Conservation (phyloP, 2,329 filamentous ascomycete species). For the Diaporthe sp. region DNA sequence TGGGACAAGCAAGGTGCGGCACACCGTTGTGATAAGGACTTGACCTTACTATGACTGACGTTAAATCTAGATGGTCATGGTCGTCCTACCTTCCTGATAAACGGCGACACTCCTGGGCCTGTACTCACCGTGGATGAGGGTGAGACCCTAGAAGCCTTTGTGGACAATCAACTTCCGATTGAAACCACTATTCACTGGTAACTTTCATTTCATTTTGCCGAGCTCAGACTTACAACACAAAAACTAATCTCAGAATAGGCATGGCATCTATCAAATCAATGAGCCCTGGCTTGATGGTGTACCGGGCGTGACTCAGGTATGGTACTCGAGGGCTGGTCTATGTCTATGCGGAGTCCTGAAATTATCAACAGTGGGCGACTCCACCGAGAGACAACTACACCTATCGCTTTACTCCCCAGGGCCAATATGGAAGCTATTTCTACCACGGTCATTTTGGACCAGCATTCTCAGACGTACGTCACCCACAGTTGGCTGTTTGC, state of each 20-base stretch:
- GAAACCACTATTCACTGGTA: background rate
- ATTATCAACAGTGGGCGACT: background rate
- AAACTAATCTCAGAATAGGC: background rate
- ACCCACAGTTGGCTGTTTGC: too few relatives aligned
- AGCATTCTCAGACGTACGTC: background rate
- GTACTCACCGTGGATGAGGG: background rate
- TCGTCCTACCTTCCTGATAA: background rate
- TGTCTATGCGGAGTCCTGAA: too few relatives aligned
- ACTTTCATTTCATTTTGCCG: too few relatives aligned
- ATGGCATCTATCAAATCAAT: background rate
- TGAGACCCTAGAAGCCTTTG: background rate
- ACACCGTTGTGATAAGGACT: too few relatives aligned
- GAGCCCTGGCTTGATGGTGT: background rate
- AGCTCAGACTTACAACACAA: too few relatives aligned
- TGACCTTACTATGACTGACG: too few relatives aligned
- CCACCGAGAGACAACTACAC: background rate
- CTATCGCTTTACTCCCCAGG: background rate
- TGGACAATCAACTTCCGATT: background rate
- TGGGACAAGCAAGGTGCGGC: background rate
- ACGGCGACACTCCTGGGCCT: background rate
- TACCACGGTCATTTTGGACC: background rate
- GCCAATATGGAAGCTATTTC: background rate
- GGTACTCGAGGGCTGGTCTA: too few relatives aligned
- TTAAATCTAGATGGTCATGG: conserved; percentile 2
- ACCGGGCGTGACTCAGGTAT: background rate